phyloP scores from a whole-genome alignment of 371 early-diverging fungal species.

The Funneliformis caledonium region DNA sequence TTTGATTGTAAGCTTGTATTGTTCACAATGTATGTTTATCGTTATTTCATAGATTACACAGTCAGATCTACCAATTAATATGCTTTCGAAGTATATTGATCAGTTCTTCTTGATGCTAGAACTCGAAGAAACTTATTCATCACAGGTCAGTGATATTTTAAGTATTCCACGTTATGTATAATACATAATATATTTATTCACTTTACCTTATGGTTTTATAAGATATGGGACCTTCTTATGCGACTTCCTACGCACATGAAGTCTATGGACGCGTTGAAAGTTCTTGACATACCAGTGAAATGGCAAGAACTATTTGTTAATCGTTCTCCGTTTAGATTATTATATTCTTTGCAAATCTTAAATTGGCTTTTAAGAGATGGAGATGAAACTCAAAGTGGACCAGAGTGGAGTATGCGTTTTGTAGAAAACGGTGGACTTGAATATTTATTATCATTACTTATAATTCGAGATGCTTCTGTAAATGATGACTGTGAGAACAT shows the following conservation, averaged over 20 bases:
- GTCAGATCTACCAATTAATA: conserved; percentile 36
- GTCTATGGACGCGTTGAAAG: conserved; percentile 44
- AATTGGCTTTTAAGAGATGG: conserved; percentile 47
- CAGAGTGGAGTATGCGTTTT: conserved; percentile 46
- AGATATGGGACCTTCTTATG: conserved; percentile 42
- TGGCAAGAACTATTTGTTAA: conserved; percentile 49
- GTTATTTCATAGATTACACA: conserved; percentile 4
- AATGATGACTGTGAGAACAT: not conserved
- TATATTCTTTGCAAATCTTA: conserved; percentile 53
- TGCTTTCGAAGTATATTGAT: conserved; percentile 44
- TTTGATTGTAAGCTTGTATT: not conserved
- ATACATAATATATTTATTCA: not conserved
- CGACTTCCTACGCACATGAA: conserved; percentile 49
- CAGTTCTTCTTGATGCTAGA: conserved; percentile 49
- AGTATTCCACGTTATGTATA: not conserved
- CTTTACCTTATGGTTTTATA: not conserved
- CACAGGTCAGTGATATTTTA: conserved; percentile 44
- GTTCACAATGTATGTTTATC: not conserved
- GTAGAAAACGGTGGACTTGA: conserved; percentile 48
- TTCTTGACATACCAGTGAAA: conserved; percentile 43
- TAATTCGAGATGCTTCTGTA: conserved; percentile 31
- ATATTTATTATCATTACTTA: conserved; percentile 43
- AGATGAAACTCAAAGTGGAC: conserved; percentile 39
- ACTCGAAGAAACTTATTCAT: conserved; percentile 52
- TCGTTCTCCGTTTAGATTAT: conserved; percentile 51